Evolutionary conservation across 495 filamentous ascomycete genomes (phyloP), one percentile per base, ranked within the genome.

Genomic region (Aspergillus sclerotioniger): DNA sequence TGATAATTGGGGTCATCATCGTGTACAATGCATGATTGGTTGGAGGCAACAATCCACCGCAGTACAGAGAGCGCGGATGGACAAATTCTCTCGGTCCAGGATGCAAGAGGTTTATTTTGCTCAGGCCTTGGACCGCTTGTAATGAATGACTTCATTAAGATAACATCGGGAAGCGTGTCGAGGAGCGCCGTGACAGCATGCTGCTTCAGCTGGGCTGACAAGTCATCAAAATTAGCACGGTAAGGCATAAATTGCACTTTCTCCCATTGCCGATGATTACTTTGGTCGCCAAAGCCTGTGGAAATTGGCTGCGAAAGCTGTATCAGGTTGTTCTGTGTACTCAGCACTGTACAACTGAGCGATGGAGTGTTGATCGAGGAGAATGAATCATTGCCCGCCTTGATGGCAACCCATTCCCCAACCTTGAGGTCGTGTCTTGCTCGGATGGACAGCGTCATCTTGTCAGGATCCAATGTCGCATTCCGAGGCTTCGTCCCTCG

Each of bases 1-100:
- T 81, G 80, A 53, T 91, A 57, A 37, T 73, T 68, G 12, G 62
- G 62, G 17, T 76, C 54, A 16, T 73, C 68, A 2, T 76, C 73
- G 57, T 91, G 85, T 47, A 90, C 77, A 54, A 98, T 96, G 60
- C 86, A 93, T 2, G 92, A 94, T 37, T 90, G 78, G 64, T 96
- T 96, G 0, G 91, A 96, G 1, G 91, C 90, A 53, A 98, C 86
- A 59, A 98, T 90, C 93, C 93, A 96, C 56, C 89, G 82, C 16
- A 96, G 76, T 6, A 95, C 65, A 28, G 84, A 82, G 6, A 90
- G 67, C 2, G 88, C 84, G 7, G 89, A 77, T 4, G 85, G 87
- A 2, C 84, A 82, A 10, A 96, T 79, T 15, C 78, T 76, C 0
- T 83, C 75, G 0, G 71, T 65, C 89, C 90, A 95, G 10, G 73